Conservation (phyloP, 768 basidiomycete genomes). For the Amanita pseudoporphyria region DNA sequence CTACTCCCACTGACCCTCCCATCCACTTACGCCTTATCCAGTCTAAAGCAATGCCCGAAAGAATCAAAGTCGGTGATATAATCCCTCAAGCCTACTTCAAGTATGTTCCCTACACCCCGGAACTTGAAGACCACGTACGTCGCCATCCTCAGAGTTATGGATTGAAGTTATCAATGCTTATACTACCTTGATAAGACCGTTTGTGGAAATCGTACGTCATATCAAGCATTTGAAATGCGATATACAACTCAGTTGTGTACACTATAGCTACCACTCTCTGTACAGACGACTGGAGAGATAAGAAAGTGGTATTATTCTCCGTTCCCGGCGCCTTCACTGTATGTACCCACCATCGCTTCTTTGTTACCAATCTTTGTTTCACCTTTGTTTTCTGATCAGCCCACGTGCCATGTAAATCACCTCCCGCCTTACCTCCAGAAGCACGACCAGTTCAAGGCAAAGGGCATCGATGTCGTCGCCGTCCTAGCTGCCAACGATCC, state of each 20-base stretch:
- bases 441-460: conserved; percentile 66
- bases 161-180: conserved; percentile 6
- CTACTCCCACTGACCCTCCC: too few species aligned
- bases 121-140: conserved; percentile 52
- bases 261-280: conserved; percentile 39
- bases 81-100: conserved; percentile 31
- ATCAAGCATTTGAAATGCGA: not conserved
- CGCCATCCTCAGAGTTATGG: conserved; percentile 1
- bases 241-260: not conserved
- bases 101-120: conserved; percentile 52
- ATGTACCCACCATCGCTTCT: conserved; percentile 20
- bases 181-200: conserved; percentile 32
- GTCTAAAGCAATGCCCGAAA: too few species aligned
- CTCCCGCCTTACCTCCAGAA: conserved; percentile 58
- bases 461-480: conserved; percentile 66
- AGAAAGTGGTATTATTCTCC: conserved; percentile 71
- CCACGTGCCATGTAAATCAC: conserved; percentile 58
- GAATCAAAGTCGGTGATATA: conserved; percentile 27
- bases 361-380: too few species aligned
- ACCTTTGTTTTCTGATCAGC: too few species aligned
- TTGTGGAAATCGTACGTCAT: conserved; percentile 54
- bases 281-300: conserved; percentile 66
- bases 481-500: conserved; percentile 75
- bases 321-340: conserved; percentile 82
- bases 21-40: too few species aligned